Conservation (phyloP, 345 rosid species). For the Corchorus olitorius region DNA sequence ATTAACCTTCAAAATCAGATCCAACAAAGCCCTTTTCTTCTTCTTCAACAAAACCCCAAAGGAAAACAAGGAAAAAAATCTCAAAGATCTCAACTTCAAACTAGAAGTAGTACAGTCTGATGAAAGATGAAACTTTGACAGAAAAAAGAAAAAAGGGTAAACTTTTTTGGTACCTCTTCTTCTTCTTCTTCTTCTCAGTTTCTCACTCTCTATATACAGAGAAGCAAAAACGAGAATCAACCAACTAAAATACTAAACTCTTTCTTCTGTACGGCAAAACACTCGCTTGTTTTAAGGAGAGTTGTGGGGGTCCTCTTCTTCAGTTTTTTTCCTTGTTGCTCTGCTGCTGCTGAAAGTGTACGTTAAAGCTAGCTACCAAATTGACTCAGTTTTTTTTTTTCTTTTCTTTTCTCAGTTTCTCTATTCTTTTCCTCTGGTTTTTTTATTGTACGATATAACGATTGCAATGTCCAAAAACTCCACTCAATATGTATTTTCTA, state of each 20-base stretch:
- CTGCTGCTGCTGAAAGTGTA: constrained; percentile 10
- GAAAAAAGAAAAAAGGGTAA: neutral
- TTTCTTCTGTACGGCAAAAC: neutral
- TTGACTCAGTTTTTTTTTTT: too few species aligned
- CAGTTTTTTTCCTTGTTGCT: neutral
- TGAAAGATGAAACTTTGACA: neutral
- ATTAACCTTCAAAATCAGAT: constrained; percentile 34
- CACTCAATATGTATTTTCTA: neutral
- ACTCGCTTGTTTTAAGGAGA: neutral
- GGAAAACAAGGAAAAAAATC: neutral
- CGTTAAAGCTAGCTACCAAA: neutral
- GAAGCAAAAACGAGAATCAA: neutral
- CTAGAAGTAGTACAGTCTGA: neutral
- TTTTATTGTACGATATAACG: constrained; percentile 12
- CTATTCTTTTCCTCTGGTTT: constrained; percentile 19
- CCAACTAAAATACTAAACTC: neutral
- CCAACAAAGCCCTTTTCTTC: constrained; percentile 17
- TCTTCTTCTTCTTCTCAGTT: neutral
- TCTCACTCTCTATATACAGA: neutral
- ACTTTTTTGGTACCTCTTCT: neutral
- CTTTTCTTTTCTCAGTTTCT: neutral
- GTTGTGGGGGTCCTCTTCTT: neutral
- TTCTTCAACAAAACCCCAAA: neutral
- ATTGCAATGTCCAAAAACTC: constrained; percentile 10
- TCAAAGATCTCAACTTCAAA: neutral